These are phyloP conservation scores for Scolecobasidium constrictum DNA, from an alignment of 2,329 filamentous ascomycete species.

Conservation along the genomic window DNA sequence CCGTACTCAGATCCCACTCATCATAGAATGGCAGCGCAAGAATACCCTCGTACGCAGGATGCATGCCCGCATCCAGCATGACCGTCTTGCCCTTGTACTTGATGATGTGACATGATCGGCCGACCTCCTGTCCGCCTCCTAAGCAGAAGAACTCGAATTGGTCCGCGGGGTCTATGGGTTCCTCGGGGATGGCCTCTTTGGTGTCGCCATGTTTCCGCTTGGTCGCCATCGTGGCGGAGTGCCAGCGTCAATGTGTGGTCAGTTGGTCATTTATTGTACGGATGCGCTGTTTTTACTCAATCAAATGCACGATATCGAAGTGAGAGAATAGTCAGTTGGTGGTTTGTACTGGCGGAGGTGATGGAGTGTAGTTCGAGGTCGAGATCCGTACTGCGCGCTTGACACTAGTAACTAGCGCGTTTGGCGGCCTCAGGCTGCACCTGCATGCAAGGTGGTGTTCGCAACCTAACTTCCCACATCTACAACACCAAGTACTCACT, in stretches of 20 bases:
- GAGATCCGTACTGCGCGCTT: too few relatives aligned
- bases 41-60: constrained; percentile 90
- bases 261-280: too few relatives aligned
- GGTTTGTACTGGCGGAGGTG: too few relatives aligned
- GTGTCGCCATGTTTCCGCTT: constrained; percentile 82
- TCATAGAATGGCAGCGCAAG: constrained; percentile 94
- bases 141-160: constrained; percentile 90
- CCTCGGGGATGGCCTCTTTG: constrained; percentile 63
- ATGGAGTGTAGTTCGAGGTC: too few relatives aligned
- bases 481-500: too few relatives aligned
- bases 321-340: too few relatives aligned
- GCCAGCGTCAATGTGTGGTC: not conserved
- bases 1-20: constrained; percentile 93
- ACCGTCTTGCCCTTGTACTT: constrained; percentile 99
- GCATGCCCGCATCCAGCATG: constrained; percentile 97
- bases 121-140: constrained; percentile 94
- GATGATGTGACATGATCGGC: constrained; percentile 91
- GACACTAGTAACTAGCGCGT: too few relatives aligned
- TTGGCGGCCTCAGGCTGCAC: not conserved
- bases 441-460: not conserved
- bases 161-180: constrained; percentile 85
- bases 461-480: not conserved
- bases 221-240: constrained; percentile 57
- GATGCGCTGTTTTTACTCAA: too few relatives aligned
- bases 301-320: too few relatives aligned